phyloP scores from a whole-genome alignment of 1,139 yeast genomes.

The Blastobotrys elegans region DNA sequence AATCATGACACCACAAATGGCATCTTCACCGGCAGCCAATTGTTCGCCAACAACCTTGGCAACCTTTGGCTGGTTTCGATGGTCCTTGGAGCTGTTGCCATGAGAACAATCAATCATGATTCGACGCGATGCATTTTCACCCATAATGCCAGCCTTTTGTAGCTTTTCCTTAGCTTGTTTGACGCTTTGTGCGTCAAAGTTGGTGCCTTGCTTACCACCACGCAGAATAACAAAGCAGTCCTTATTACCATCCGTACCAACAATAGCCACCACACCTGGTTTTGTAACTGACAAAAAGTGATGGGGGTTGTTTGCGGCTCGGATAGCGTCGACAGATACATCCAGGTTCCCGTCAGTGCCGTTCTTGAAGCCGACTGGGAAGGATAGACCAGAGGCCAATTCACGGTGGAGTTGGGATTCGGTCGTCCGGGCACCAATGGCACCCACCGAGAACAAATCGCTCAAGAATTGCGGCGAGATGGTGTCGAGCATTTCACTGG shows the following conservation, averaged over 20 bases:
- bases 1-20: conserved; percentile 92
- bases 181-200: conserved; percentile 74
- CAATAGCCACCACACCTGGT: conserved; percentile 92
- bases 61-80: conserved; percentile 90
- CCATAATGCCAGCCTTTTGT: conserved; percentile 50
- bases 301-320: conserved; percentile 90
- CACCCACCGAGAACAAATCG: conserved; percentile 88
- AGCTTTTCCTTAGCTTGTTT: conserved; percentile 62
- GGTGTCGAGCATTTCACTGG: conserved; percentile 96
- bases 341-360: conserved; percentile 93
- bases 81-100: conserved; percentile 89
- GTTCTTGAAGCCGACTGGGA: conserved; percentile 97
- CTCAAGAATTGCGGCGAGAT: conserved; percentile 91
- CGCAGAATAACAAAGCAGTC: conserved; percentile 88
- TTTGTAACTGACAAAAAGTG: conserved; percentile 92
- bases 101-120: conserved; percentile 98
- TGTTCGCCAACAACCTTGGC: conserved; percentile 76
- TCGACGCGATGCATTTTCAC: conserved; percentile 44
- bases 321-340: conserved; percentile 89
- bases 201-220: conserved; percentile 93
- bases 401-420: conserved; percentile 97
- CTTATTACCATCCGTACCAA: conserved; percentile 89
- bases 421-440: conserved; percentile 97
- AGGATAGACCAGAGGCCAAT: conserved; percentile 87
- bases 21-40: conserved; percentile 64